phyloP scores from a whole-genome alignment of 768 basidiomycete genomes.

The Calocera cornea region DNA sequence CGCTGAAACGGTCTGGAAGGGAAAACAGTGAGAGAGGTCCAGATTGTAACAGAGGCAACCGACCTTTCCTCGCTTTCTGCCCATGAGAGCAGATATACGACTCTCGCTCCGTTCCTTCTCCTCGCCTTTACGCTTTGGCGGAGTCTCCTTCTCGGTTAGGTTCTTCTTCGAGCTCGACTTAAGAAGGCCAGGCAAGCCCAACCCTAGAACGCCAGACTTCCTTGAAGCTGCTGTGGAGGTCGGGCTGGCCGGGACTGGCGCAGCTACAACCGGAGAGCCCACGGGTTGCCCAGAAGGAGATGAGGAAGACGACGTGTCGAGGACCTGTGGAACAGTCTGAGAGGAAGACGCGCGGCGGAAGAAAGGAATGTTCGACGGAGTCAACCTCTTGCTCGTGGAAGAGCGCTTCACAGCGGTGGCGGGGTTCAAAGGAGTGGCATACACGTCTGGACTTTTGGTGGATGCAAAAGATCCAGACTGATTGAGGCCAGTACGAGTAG shows the following conservation, averaged over 20 bases:
- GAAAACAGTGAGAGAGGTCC: conserved; percentile 7
- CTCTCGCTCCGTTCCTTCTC: conserved; percentile 78
- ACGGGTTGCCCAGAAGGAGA: conserved; percentile 40
- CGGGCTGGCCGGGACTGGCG: conserved; percentile 32
- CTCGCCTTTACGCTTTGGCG: conserved; percentile 38
- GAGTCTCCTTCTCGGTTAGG: conserved; percentile 45
- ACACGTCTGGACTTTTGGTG: conserved; percentile 10
- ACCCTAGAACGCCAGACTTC: conserved; percentile 70
- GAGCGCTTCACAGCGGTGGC: conserved; percentile 14
- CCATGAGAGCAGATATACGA: conserved; percentile 75
- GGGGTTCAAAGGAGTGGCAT: neutral
- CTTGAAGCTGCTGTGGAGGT: conserved; percentile 49
- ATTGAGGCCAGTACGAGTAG: conserved; percentile 31
- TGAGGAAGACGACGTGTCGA: conserved; percentile 24
- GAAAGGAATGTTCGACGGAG: conserved; percentile 87
- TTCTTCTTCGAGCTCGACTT: conserved; percentile 78
- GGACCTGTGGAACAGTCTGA: conserved; percentile 18
- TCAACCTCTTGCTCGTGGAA: conserved; percentile 47
- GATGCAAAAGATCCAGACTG: conserved; percentile 2
- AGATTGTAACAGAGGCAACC: conserved; percentile 12
- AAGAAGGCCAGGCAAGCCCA: conserved; percentile 68
- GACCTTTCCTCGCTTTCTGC: conserved; percentile 85
- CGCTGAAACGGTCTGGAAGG: conserved; percentile 65
- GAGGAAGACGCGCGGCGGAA: conserved; percentile 79
- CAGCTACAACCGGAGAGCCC: conserved; percentile 20